Conservation (phyloP, 176 grass and related monocot species). For the Triticum urartu region DNA sequence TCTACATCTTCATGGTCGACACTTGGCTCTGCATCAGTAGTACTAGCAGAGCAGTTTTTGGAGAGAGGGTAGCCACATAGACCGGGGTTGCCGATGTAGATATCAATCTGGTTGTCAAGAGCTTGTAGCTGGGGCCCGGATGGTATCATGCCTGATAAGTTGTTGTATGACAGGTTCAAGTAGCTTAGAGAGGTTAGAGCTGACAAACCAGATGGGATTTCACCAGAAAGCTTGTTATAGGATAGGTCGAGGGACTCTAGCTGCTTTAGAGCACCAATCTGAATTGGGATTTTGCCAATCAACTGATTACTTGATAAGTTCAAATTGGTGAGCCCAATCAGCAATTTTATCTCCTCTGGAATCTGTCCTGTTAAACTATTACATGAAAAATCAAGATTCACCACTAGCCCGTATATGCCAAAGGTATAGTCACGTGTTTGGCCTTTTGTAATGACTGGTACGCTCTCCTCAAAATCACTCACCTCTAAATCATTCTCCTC, state of each 20-base stretch:
- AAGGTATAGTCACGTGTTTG: background rate
- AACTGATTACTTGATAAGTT: background rate
- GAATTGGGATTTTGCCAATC: background rate
- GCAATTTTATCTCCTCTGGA: background rate
- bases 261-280: background rate
- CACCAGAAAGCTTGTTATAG: background rate
- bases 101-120: background rate
- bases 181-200: background rate
- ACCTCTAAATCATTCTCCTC: no score
- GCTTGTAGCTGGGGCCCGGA: background rate
- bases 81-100: background rate
- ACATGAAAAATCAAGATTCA: background rate
- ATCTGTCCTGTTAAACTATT: background rate
- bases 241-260: background rate
- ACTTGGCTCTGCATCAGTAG: background rate
- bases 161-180: background rate
- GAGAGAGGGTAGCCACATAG: background rate
- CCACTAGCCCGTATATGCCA: accelerated
- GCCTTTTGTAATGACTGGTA: background rate
- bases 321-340: background rate
- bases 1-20: background rate
- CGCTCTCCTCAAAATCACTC: background rate
- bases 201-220: background rate
- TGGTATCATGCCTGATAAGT: background rate
- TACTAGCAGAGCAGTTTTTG: background rate